Evolutionary conservation across 352 stramenopile genomes (phyloP), one percentile per base, ranked within the genome.

Genomic region (Pythium monospermum): DNA sequence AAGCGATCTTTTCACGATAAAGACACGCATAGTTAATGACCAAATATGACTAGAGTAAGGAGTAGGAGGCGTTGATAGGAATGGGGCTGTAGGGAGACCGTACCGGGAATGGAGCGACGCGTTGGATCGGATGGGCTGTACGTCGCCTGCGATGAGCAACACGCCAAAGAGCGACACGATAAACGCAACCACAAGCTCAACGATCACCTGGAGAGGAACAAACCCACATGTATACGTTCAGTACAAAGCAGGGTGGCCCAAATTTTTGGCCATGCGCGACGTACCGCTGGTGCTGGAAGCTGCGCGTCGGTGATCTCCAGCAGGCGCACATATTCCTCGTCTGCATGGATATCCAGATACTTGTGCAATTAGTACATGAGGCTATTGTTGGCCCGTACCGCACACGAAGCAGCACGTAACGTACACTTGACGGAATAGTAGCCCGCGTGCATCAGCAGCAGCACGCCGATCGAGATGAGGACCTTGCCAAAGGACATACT

Each of bases 391-490:
- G n/a, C n/a, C n/a, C n/a, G n/a, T n/a, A n/a, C n/a, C n/a, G n/a
- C n/a, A n/a, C n/a, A n/a, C n/a, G n/a, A n/a, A n/a, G n/a, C n/a
- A n/a, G n/a, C n/a, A 41, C 19, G 25, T 7, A 39, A 56, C 71
- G 45, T 73, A 91, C 81, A 91, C 51, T 89, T 68, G 51, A 91
- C 66, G 12, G 81, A 85, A 67, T 89, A 91, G 64, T 91, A 91
- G 46, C 77, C 77, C 1, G 77, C 77, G 60, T 91, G 81, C 37
- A 89, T 52, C 39, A 91, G 68, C 54, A 89, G 61, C 27, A 85
- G 56, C 53, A 73, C 65, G 61, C 76, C 81, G 39, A 87, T 27
- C 25, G 70, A 67, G 59, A 91, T 79, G 28, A 91, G 47, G 49
- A 89, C 46, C 64, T 87, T 88, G 47, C 81, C 77, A 37, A 89